Evolutionary conservation across 768 basidiomycete genomes (phyloP), one percentile per base, ranked within the genome.

Genomic region (Krasilnikovozyma curviuscula): DNA sequence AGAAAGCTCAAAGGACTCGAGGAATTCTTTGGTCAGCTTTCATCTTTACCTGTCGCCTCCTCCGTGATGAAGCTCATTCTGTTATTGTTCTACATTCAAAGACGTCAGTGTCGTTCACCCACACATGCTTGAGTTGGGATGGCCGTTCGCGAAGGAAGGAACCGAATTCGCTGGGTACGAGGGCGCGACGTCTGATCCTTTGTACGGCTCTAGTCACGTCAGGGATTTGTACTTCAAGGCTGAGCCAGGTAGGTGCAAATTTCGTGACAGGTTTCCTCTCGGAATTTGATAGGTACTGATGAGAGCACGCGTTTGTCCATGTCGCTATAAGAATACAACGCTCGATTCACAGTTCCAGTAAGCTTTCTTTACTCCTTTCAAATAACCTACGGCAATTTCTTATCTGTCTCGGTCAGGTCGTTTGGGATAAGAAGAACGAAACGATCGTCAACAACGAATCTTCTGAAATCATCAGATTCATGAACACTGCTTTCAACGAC

Each of bases 401-500:
- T 33, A 23, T 31, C 44, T 23, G 53, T 58, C 23, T 88, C 88
- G 5, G 66, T 85, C 29, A 70, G 5, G 66, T 85, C 29, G 70
- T 98, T 5, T 98, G 85, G 83, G 93, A 97, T 67, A 89, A 78
- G 69, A 83, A 89, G 63, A 67, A 61, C 35, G 67, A 78, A 38
- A 81, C 79, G 33, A 81, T 95, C 55, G 93, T 98, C 49, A 95
- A 86, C 69, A 97, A 95, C 62, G 91, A 98, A 61, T 66, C 63
- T 32, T 58, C 81, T 2, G 91, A 97, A 66, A 88, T 97, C 61
- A 85, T 97, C 59, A 78, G 91, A 48, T 81, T 91, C 7, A 74
- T 97, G 67, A 95, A 98, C 66, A 71, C 72, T 7, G 78, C 73
- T 1, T 89, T 91, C 68, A 78, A 93, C 61, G 68, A 77, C 19